phyloP scores from a whole-genome alignment of 177 flowering plant species.

The Vitis hybrid region DNA sequence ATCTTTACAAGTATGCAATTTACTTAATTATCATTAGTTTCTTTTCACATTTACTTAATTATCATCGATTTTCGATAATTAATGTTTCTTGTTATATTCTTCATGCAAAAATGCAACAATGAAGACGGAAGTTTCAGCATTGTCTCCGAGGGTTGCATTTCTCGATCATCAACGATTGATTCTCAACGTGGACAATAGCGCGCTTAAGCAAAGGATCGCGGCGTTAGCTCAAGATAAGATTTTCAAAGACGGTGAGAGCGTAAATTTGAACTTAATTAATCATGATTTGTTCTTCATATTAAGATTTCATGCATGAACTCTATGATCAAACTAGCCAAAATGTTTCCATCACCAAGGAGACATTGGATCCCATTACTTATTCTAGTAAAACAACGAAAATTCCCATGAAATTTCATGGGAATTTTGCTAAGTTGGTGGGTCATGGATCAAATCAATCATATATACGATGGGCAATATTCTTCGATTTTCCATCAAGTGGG shows the following conservation, averaged over 20 bases:
- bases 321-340: neutral
- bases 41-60: neutral
- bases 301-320: neutral
- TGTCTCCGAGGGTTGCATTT: slow-evolving; percentile 70
- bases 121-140: slow-evolving; percentile 63
- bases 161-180: slow-evolving; percentile 66
- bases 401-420: neutral
- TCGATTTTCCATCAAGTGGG: too few relatives aligned
- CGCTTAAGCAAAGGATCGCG: slow-evolving; percentile 71
- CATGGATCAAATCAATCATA: too few relatives aligned
- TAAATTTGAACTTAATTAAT: neutral
- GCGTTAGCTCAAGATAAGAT: slow-evolving; percentile 76
- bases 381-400: too few relatives aligned
- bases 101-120: slow-evolving; percentile 6
- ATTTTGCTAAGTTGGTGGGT: too few relatives aligned
- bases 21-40: neutral
- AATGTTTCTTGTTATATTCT: neutral
- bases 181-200: slow-evolving; percentile 63
- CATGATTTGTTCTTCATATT: neutral
- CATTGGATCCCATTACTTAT: too few relatives aligned
- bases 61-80: neutral
- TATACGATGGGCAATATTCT: too few relatives aligned
- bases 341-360: too few relatives aligned
- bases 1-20: slow-evolving; percentile 47
- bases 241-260: slow-evolving; percentile 60